Evolutionary conservation across 106 monocot genomes (phyloP), one percentile per base, ranked within the genome.

Genomic region (Ottelia alismoides): DNA sequence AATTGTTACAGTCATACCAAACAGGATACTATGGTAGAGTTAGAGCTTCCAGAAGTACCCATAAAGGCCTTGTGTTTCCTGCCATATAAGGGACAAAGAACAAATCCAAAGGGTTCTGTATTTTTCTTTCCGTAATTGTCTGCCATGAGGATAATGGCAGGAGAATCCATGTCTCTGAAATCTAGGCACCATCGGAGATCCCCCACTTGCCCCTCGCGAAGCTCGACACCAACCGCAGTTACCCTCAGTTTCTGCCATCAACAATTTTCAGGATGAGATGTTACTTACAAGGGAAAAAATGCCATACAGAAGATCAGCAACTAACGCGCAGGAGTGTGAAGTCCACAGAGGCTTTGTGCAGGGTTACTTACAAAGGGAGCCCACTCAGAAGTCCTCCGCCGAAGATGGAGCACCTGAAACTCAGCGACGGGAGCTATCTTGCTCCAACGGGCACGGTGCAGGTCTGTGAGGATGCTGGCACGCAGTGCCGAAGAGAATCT

Each of bases 81-180:
- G 57, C 98, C 98, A 68, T 98, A 90, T 11, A 83, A 52, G 19
- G 98, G 85, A 49, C 90, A 86, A 40, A 98, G 76, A 74, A 98
- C 74, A 77, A 98, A 98, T 55, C 90, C 85, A 23, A 74, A 79
- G 31, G 60, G 58, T 22, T 98, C 98, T 40, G 27, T 21, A 71
- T 55, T 79, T 65, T 77, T 85, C 57, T 70, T 98, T 14, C 85
- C 89, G 55, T 71, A 80, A 53, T 27, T 77, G 51, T 79, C 89
- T 0, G 70, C 71, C 60, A 98, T 65, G 61, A 83, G 48, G 25
- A 80, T 55, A 40, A 98, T 71, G 23, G 98, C 82, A 49, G 90
- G 89, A 22, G 85, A 72, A 65, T 76, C 74, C 98, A 98, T 85
- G 62, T 98, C 98, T 70, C 89, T 98, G 43, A 90, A 98, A 71